A percentile compares a stretch with the other conserved stretches of the same genome.
Evolutionary conservation across 73 alveolate species (phyloP).

Genomic region (Stentor coeruleus): DNA sequence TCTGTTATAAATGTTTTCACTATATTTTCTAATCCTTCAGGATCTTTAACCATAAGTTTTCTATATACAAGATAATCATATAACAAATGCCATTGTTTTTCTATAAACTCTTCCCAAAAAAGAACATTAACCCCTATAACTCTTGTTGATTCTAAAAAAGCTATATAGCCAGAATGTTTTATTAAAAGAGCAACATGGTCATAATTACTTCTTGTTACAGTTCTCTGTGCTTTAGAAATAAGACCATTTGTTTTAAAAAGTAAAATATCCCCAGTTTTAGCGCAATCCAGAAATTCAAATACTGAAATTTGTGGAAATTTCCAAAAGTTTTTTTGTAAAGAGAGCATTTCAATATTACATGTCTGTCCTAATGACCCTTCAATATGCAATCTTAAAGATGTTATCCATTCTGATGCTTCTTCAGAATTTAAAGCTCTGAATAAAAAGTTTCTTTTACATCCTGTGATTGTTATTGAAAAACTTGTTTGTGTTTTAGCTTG

Average conservation of each 20-base stretch:
- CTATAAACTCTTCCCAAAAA: background rate
- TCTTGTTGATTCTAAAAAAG: constrained; percentile 30
- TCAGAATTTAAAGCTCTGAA: background rate
- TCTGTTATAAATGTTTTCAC: background rate
- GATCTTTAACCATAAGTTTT: background rate
- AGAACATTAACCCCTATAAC: constrained; percentile 1
- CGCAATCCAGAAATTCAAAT: constrained; percentile 25
- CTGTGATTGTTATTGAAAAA: background rate
- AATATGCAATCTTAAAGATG: background rate
- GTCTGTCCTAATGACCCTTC: background rate
- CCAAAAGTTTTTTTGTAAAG: constrained; percentile 17
- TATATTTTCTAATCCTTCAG: background rate
- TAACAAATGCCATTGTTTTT: constrained; percentile 19
- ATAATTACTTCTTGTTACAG: constrained; percentile 42
- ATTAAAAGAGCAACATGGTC: constrained; percentile 61
- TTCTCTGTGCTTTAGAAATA: constrained; percentile 31
- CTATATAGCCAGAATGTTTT: constrained; percentile 46
- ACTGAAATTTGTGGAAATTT: constrained; percentile 5
- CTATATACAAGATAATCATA: background rate
- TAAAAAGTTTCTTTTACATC: background rate
- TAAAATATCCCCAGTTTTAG: constrained; percentile 36
- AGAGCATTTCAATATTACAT: background rate
- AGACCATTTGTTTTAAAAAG: constrained; percentile 35
- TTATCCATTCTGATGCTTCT: background rate
- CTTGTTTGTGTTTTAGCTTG: background rate